phyloP scores from a whole-genome alignment of 176 grass and related monocot genomes.

The Cenchrus fungigraminus region DNA sequence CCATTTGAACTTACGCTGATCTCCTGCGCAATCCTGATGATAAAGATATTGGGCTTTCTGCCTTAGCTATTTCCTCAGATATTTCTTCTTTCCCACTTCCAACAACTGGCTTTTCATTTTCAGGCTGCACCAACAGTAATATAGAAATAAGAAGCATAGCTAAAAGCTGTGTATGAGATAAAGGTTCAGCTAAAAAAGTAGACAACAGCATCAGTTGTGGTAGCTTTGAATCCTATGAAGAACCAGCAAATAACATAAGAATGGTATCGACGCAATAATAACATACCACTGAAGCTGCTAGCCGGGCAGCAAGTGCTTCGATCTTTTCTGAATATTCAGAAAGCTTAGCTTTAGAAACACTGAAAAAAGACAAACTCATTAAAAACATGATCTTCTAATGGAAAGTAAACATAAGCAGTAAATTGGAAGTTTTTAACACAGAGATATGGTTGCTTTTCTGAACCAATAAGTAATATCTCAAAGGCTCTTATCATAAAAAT shows the following conservation, averaged over 20 bases:
- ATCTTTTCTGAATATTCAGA: conserved; percentile 92
- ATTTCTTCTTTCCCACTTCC: conserved; percentile 58
- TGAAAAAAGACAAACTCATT: conserved; percentile 31
- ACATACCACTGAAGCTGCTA: conserved; percentile 56
- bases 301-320: conserved; percentile 75
- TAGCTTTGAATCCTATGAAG: neutral
- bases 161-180: conserved; percentile 1
- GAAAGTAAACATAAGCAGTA: neutral
- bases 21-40: conserved; percentile 74
- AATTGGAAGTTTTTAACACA: neutral
- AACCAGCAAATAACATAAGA: neutral
- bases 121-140: conserved; percentile 48
- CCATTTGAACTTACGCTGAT: conserved; percentile 55
- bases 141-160: neutral
- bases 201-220: neutral
- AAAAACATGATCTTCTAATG: conserved; percentile 19
- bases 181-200: neutral
- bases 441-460: conserved; percentile 21
- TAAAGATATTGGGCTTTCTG: conserved; percentile 49
- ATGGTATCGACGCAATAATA: neutral
- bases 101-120: conserved; percentile 58
- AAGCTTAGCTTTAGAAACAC: conserved; percentile 86
- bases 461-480: neutral
- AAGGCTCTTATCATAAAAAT: conserved; percentile 14
- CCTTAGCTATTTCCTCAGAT: conserved; percentile 48